Conservation (phyloP, 169 alveolate species). For the Eimeria sp. region DNA sequence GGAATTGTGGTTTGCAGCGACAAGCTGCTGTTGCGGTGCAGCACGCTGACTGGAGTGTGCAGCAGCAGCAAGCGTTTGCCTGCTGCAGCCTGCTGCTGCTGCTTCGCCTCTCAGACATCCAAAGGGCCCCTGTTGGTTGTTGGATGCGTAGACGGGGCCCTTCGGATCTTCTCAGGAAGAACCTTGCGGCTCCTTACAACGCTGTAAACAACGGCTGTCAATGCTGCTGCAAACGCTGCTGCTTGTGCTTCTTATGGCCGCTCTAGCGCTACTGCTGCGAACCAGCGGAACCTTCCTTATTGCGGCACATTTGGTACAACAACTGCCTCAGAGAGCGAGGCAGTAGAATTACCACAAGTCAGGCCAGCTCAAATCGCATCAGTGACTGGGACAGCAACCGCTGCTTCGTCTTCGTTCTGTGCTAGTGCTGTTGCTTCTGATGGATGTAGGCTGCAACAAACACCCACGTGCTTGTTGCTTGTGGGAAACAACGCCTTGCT, state of each 20-base stretch:
- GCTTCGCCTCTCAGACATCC: slow-evolving; percentile 43
- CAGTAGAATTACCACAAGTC: background rate
- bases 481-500: slow-evolving; percentile 59
- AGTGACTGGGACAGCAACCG: slow-evolving; percentile 3
- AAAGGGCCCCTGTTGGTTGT: slow-evolving; percentile 32
- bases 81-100: slow-evolving; percentile 53
- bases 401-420: background rate
- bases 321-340: background rate
- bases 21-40: slow-evolving; percentile 35
- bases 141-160: slow-evolving; percentile 41
- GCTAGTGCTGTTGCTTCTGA: background rate
- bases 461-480: slow-evolving; percentile 22
- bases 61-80: slow-evolving; percentile 50
- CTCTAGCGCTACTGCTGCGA: background rate
- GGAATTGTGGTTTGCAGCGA: slow-evolving; percentile 66
- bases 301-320: background rate
- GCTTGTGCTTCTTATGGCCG: background rate
- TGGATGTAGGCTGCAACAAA: background rate
- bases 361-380: slow-evolving; percentile 3
- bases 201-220: slow-evolving; percentile 12
- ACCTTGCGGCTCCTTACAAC: slow-evolving; percentile 18
- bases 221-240: background rate
- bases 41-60: slow-evolving; percentile 48
- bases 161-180: slow-evolving; percentile 24
- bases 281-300: background rate